Conservation (phyloP, 225 moss, liverwort and hornwort species). For the Pleurozium schreberi region DNA sequence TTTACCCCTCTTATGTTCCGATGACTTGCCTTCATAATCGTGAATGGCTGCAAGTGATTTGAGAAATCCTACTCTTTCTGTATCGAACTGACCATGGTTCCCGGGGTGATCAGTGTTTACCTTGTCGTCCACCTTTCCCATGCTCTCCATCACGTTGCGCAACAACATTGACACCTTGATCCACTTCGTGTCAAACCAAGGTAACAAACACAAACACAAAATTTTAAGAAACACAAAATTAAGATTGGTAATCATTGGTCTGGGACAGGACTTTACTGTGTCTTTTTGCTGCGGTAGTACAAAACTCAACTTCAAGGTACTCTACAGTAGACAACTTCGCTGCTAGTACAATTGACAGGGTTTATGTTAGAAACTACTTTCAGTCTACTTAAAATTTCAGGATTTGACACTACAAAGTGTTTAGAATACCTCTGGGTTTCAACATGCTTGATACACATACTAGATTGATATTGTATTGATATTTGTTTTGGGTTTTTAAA, state of each 20-base stretch:
- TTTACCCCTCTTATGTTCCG: neutral
- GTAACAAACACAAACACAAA: neutral
- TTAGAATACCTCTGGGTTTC: neutral
- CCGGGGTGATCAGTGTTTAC: constrained; percentile 56
- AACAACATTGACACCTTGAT: constrained; percentile 89
- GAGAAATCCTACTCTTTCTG: neutral
- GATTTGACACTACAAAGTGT: neutral
- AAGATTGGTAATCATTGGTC: neutral
- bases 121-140: constrained; percentile 76
- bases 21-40: neutral
- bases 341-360: neutral
- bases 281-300: neutral
- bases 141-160: constrained; percentile 85
- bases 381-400: neutral
- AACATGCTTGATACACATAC: neutral
- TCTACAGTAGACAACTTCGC: neutral
- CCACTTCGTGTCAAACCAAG: constrained; percentile 26
- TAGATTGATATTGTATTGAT: neutral
- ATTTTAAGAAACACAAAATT: neutral
- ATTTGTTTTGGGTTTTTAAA: neutral
- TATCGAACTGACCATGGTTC: neutral
- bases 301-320: neutral
- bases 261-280: neutral
- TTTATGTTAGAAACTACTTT: neutral
- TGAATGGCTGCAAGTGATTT: neutral